Percentiles rank a stretch among this genome's conserved stretches.
phyloP scores from a whole-genome alignment of 495 filamentous ascomycete genomes.

The Apodospora peruviana region DNA sequence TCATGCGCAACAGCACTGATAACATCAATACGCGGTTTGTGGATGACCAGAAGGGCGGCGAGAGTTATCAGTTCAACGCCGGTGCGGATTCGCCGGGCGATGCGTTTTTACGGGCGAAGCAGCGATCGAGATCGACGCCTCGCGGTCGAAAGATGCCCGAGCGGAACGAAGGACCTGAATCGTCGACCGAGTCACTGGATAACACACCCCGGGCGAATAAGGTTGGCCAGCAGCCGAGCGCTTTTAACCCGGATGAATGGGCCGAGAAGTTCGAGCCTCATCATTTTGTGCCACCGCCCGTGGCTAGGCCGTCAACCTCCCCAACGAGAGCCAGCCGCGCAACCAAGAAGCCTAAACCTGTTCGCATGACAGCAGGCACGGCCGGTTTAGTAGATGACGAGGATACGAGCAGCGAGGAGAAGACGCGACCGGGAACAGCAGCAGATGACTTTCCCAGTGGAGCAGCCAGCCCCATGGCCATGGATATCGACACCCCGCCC shows the following conservation, averaged over 20 bases:
- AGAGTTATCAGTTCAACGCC: conserved; percentile 39
- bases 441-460: conserved; percentile 10
- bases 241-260: conserved; percentile 66
- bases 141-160: conserved; percentile 29
- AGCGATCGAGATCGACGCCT: conserved; percentile 27
- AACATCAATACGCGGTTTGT: conserved; percentile 67
- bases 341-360: conserved; percentile 34
- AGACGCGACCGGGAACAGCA: conserved; percentile 15
- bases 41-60: conserved; percentile 26
- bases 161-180: conserved; percentile 11
- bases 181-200: conserved; percentile 11
- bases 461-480: conserved; percentile 39
- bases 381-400: conserved; percentile 44
- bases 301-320: conserved; percentile 26
- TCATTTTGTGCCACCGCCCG: conserved; percentile 45
- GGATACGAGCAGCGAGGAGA: conserved; percentile 30
- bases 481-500: conserved; percentile 51
- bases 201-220: conserved; percentile 6
- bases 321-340: conserved; percentile 30
- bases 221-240: conserved; percentile 17
- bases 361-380: conserved; percentile 37
- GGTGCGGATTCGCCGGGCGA: conserved; percentile 25
- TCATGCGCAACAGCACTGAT: conserved; percentile 58
- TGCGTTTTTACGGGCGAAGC: conserved; percentile 23
- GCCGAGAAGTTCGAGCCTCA: conserved; percentile 55